A percentile compares a stretch with the other conserved stretches of the same genome.
Conservation (phyloP, 1,139 yeast genomes). For the Yamadazyma pseudoaaseri region DNA sequence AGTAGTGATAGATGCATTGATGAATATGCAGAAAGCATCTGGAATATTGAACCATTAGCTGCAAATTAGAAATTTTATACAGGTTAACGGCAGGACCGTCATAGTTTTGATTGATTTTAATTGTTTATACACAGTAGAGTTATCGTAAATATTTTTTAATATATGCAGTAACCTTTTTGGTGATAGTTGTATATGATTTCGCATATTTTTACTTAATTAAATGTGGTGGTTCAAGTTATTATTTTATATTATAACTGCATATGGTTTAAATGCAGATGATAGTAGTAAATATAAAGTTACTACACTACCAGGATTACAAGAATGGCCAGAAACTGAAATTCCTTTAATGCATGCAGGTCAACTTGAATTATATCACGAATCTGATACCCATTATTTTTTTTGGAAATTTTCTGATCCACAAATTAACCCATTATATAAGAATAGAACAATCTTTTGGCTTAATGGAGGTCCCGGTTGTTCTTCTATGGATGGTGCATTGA, state of each 20-base stretch:
- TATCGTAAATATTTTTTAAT: too few relatives aligned
- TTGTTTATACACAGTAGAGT: too few relatives aligned
- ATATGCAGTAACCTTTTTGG: too few relatives aligned
- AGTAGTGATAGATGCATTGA: slow-evolving; percentile 87
- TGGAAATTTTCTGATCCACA: slow-evolving; percentile 61
- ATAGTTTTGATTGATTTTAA: too few relatives aligned
- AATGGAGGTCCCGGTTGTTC: slow-evolving; percentile 99
- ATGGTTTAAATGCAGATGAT: neutral
- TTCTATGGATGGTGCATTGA: slow-evolving; percentile 93
- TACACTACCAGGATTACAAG: slow-evolving; percentile 39
- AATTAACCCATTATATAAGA: slow-evolving; percentile 29
- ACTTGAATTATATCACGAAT: slow-evolving; percentile 51
- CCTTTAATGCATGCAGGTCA: slow-evolving; percentile 76
- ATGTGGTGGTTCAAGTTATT: neutral
- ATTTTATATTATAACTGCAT: neutral
- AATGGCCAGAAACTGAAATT: slow-evolving; percentile 27
- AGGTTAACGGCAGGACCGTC: too few relatives aligned
- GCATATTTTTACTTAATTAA: too few relatives aligned
- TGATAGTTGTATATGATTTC: too few relatives aligned
- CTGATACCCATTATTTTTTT: slow-evolving; percentile 69
- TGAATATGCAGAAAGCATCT: slow-evolving; percentile 89
- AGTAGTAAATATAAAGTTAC: slow-evolving; percentile 28
- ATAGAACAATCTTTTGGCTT: slow-evolving; percentile 72
- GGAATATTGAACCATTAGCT: slow-evolving; percentile 76
- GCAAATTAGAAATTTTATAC: too few relatives aligned